Evolutionary conservation across 768 basidiomycete species (phyloP), one percentile per base, ranked within the genome.

Genomic region (Leccinum variicolor): DNA sequence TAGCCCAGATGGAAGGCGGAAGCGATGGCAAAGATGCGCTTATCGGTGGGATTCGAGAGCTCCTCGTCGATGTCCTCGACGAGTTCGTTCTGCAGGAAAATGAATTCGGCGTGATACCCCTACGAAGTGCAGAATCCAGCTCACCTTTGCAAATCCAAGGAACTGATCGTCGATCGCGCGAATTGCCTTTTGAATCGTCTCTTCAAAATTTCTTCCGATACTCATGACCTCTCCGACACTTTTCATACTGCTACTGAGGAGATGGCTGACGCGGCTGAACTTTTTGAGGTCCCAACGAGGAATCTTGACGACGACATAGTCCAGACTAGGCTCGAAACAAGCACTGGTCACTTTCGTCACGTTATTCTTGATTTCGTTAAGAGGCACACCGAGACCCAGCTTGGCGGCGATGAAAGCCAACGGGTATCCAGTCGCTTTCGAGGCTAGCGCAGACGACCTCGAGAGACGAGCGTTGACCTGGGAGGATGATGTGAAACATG

Each of bases 221-320:
- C 92, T 93, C 97, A 99, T 99, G 56, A 99, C 96, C 74, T 99
- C 96, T 26, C 96, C 96, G 8, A 99, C 96, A 66, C 91, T 94
- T 82, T 98, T 98, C 96, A 99, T 98, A 75, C 91, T 93, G 64
- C 90, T 92, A 73, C 92, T 93, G 50, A 99, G 77, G 41, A 91
- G 79, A 57, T 89, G 84, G 71, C 92, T 94, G 67, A 99, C 96
- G 48, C 96, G 86, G 66, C 67, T 93, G 78, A 99, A 99, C 81
- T 99, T 99, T 75, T 95, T 95, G 69, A 98, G 78, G 75, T 99
- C 97, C 96, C 96, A 99, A 62, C 96, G 89, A 55, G 96, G 96
- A 66, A 99, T 97, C 79, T 99, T 98, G 70, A 98, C 95, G 47
- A 98, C 94, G 56, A 89, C 84, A 71, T 99, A 99, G 73, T 99